Conservation (phyloP, 169 alveolate species). For the Plasmodium reichenowi region DNA sequence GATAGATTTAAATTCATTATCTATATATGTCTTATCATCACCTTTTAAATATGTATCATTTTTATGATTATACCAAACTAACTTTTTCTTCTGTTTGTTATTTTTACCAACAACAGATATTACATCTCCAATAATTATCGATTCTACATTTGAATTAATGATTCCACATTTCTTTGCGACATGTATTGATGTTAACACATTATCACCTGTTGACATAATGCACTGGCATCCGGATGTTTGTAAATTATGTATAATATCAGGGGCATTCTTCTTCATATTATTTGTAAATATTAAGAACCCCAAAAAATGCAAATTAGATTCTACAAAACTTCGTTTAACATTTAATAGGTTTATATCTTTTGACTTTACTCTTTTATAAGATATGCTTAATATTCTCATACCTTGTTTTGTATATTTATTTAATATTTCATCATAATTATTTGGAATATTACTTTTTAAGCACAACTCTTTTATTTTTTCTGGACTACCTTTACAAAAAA, state of each 20-base stretch:
- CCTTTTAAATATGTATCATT: not conserved
- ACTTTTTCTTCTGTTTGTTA: not conserved
- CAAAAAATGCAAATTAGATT: conserved; percentile 73
- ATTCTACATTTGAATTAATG: conserved; percentile 6
- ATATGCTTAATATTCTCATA: conserved; percentile 3
- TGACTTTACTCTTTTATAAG: not conserved
- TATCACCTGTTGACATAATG: conserved; percentile 82
- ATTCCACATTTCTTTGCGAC: conserved; percentile 80
- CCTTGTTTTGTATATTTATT: conserved; percentile 2
- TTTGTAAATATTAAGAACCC: conserved; percentile 79
- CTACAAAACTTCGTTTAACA: conserved; percentile 70
- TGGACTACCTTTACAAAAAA: conserved; percentile 7
- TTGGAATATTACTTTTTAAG: not conserved
- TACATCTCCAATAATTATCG: conserved; percentile 18
- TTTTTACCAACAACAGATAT: not conserved
- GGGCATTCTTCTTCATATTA: conserved; percentile 74
- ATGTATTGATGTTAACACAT: conserved; percentile 78
- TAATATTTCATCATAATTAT: conserved; percentile 6
- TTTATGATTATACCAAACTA: not conserved
- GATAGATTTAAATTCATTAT: not conserved
- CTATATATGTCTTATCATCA: not conserved
- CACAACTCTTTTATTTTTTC: conserved; percentile 1
- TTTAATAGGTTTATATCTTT: not conserved
- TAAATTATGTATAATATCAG: conserved; percentile 57
- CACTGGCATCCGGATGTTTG: conserved; percentile 80